These are phyloP conservation scores for Closterium sp. DNA, from an alignment of 139 green algal genomes.

Conservation along the genomic window DNA sequence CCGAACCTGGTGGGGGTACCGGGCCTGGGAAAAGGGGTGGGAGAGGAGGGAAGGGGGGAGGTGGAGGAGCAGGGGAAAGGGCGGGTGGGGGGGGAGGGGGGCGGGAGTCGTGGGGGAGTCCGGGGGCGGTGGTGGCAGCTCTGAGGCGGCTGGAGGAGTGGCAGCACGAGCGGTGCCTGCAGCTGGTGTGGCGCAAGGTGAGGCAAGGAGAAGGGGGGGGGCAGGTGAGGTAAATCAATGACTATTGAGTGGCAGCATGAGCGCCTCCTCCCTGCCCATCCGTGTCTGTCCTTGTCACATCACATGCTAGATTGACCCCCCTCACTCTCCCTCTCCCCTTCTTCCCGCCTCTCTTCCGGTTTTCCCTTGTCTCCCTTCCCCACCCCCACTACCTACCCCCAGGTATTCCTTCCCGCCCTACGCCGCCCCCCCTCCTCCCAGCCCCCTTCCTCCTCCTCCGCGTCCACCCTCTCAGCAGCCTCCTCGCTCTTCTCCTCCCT, in stretches of 20 bases:
- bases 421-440: background rate
- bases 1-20: background rate
- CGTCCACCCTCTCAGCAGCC: background rate
- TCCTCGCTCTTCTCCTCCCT: background rate
- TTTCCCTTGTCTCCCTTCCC: background rate
- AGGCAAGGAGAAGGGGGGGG: background rate
- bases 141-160: constrained; percentile 13
- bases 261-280: too few species aligned
- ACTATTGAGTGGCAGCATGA: too few species aligned
- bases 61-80: background rate
- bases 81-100: background rate
- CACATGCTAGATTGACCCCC: too few species aligned
- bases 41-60: background rate
- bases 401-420: background rate
- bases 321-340: background rate
- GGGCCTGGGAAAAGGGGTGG: background rate
- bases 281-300: too few species aligned
- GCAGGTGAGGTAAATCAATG: too few species aligned
- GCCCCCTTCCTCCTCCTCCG: background rate
- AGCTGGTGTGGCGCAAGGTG: constrained; percentile 15
- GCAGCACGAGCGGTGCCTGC: background rate
- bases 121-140: background rate
- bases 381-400: background rate
- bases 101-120: constrained; percentile 1
- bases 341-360: background rate